These are phyloP conservation scores for Paecilomyces niveus DNA, from an alignment of 2,329 filamentous ascomycete species.

Conservation along the genomic window DNA sequence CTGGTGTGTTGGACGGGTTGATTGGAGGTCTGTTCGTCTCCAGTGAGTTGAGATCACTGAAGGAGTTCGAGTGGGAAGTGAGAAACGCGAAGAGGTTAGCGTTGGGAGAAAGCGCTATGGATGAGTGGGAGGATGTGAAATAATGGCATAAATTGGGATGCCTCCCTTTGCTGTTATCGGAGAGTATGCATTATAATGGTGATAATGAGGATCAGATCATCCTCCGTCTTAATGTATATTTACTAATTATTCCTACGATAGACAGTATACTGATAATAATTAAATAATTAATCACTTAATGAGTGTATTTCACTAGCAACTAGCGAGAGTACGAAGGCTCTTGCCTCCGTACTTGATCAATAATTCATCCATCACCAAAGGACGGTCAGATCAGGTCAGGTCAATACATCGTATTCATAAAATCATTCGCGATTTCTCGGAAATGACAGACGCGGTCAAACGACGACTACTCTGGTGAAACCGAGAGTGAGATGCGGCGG, in stretches of 20 bases:
- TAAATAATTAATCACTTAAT: not conserved
- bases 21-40: slow-evolving; percentile 83
- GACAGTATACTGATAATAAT: not conserved
- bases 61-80: slow-evolving; percentile 93
- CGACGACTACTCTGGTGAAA: too few species aligned
- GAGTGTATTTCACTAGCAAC: not conserved
- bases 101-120: not conserved
- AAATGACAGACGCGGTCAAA: not conserved
- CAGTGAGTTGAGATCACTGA: slow-evolving; percentile 71
- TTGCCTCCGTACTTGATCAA: not conserved
- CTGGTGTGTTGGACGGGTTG: slow-evolving; percentile 74
- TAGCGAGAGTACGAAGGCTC: not conserved
- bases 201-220: not conserved
- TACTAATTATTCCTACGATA: not conserved
- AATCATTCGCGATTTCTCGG: not conserved
- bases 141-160: not conserved
- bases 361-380: not conserved
- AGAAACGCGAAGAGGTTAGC: slow-evolving; percentile 50
- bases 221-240: not conserved
- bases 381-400: not conserved
- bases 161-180: not conserved
- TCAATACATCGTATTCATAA: not conserved
- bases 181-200: slow-evolving; percentile 1
- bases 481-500: not conserved
- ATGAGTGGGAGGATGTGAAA: not conserved